phyloP scores from a whole-genome alignment of 1,284 basidiomycete genomes.

The Mycosarcoma mackinlayi region DNA sequence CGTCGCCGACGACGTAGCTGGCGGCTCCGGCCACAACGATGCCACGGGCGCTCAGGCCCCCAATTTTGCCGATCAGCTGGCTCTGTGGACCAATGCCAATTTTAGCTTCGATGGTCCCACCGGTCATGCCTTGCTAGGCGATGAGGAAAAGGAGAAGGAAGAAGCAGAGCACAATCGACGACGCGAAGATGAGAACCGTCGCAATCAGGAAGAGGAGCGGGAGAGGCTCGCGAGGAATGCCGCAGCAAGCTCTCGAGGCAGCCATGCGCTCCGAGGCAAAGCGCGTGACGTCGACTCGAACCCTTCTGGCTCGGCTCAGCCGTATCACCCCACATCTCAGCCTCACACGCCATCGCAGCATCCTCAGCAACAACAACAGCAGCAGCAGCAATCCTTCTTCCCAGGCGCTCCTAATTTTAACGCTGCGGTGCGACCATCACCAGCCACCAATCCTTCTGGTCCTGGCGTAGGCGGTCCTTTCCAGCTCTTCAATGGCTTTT shows the following conservation, averaged over 20 bases:
- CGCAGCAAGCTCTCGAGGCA: constrained; percentile 47
- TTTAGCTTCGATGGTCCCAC: constrained; percentile 68
- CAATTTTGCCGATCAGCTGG: constrained; percentile 66
- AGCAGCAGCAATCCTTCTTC: constrained; percentile 29
- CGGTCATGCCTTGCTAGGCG: constrained; percentile 65
- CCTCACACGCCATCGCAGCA: constrained; percentile 18
- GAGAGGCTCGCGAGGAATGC: constrained; percentile 48
- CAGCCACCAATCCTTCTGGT: constrained; percentile 28
- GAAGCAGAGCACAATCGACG: constrained; percentile 56
- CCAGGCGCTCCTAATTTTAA: constrained; percentile 36
- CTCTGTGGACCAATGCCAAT: constrained; percentile 67
- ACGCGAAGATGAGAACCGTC: constrained; percentile 51
- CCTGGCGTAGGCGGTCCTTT: constrained; percentile 24
- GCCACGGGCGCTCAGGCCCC: constrained; percentile 31
- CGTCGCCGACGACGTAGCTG: constrained; percentile 34
- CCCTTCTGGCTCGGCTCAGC: constrained; percentile 15
- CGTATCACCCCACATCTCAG: constrained; percentile 32
- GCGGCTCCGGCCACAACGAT: constrained; percentile 34
- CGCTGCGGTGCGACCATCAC: constrained; percentile 25
- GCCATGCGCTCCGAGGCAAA: constrained; percentile 46
- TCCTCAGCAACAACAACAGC: constrained; percentile 24
- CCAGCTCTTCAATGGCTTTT: constrained; percentile 35
- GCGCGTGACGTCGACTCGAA: constrained; percentile 38
- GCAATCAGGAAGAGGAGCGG: constrained; percentile 54
- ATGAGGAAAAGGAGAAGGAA: constrained; percentile 66